These are phyloP conservation scores for Ramalina intermedia DNA, from an alignment of 495 filamentous ascomycete genomes.

Conservation along the genomic window DNA sequence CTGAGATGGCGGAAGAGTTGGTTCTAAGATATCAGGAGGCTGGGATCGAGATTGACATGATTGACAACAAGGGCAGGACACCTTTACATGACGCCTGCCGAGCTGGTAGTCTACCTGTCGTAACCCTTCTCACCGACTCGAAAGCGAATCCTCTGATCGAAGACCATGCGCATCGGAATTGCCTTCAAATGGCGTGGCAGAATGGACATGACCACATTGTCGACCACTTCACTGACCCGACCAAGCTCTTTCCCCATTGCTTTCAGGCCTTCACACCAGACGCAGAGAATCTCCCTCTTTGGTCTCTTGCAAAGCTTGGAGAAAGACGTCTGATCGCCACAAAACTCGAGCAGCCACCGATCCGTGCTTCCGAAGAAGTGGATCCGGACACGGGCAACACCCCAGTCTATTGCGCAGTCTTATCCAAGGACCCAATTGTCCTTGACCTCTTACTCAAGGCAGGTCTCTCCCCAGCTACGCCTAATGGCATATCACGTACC, in stretches of 20 bases:
- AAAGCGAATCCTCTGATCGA: neutral
- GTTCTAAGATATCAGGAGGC: neutral
- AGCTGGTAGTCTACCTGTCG: constrained; percentile 1
- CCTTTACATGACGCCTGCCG: constrained; percentile 10
- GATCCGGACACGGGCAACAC: constrained; percentile 11
- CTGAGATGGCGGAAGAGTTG: constrained; percentile 6
- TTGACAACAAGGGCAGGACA: constrained; percentile 6
- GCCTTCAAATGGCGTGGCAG: constrained; percentile 10
- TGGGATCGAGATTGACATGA: neutral
- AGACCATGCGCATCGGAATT: constrained; percentile 2
- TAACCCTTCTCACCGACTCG: constrained; percentile 3
- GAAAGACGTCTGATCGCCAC: neutral
- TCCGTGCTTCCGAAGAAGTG: neutral
- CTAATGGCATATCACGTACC: constrained; percentile 3
- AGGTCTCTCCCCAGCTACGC: neutral
- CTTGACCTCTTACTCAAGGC: neutral
- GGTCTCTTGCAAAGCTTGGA: constrained; percentile 7
- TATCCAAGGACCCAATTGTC: neutral
- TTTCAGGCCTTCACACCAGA: neutral
- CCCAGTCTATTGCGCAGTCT: constrained; percentile 5
- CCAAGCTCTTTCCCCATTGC: neutral
- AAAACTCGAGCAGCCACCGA: neutral
- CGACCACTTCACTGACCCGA: neutral
- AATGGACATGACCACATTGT: constrained; percentile 5
- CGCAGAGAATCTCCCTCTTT: constrained; percentile 1